A percentile compares a stretch with the other conserved stretches of the same genome.
These are phyloP conservation scores for Phytophthora pluvialis DNA, from an alignment of 352 stramenopile species.

Conservation along the genomic window DNA sequence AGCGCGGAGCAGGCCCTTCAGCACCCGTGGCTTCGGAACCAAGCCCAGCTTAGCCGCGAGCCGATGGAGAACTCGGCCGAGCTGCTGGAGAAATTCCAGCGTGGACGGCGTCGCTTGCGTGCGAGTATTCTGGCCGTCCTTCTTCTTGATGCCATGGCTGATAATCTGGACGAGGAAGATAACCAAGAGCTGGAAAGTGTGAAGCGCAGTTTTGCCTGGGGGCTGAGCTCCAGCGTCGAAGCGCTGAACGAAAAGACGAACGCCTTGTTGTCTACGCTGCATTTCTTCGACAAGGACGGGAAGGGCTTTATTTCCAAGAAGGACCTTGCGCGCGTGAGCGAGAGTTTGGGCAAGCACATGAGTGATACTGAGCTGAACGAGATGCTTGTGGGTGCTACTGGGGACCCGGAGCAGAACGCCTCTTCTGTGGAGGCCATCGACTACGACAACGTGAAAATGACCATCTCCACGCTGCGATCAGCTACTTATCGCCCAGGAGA, in stretches of 20 bases:
- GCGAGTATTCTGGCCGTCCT: conserved; percentile 82
- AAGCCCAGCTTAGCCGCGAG: conserved; percentile 55
- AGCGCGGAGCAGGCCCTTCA: conserved; percentile 68
- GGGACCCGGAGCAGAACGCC: conserved; percentile 69
- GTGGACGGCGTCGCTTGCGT: conserved; percentile 72
- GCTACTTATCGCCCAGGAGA: conserved; percentile 70
- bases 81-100: conserved; percentile 81
- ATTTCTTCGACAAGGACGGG: conserved; percentile 78
- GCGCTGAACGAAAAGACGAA: conserved; percentile 75
- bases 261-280: conserved; percentile 68
- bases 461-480: conserved; percentile 78
- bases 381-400: conserved; percentile 81
- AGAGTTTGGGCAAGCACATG: conserved; percentile 73
- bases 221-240: conserved; percentile 73
- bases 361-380: conserved; percentile 83
- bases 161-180: conserved; percentile 46
- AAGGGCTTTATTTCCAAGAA: conserved; percentile 86
- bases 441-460: conserved; percentile 87
- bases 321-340: conserved; percentile 76
- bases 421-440: conserved; percentile 60
- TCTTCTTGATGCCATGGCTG: conserved; percentile 63
- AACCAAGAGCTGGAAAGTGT: conserved; percentile 44
- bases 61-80: conserved; percentile 76
- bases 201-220: conserved; percentile 65
- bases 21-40: conserved; percentile 75